Evolutionary conservation across 371 early-diverging fungal species (phyloP), one percentile per base, ranked within the genome.

Genomic region (Saksenaea vasiformis): DNA sequence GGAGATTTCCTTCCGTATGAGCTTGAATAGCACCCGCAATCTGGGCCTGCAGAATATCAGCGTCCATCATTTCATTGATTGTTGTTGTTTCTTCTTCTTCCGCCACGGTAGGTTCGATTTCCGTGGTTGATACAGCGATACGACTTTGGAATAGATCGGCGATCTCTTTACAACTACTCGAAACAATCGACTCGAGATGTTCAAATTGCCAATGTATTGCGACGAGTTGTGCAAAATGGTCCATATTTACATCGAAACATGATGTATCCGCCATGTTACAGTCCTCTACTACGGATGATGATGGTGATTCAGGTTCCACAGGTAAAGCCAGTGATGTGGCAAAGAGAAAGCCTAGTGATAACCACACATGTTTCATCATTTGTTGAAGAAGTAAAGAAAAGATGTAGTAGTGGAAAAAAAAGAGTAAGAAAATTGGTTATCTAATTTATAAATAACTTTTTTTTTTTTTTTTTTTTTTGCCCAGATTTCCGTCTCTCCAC

Each of bases 181-280:
- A 58, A n/a, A 66, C 61, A 26, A 79, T 74, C 5, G 72, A 56
- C 28, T 79, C 79, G 14, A 79, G 51, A 62, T 79, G 79, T 43
- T 79, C 79, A 61, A 71, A 79, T 28, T 76, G 74, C 76, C 76
- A 76, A 31, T 79, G 79, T 11, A 76, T 76, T 2, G 79, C 64
- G 37, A 79, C 19, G 10, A 74, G 71, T 35, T 79, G 74, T n/a
- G 74, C 70, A 64, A 79, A 68, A 13, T 66, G 74, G 41, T 79
- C 79, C 8, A 73, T 53, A 28, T 68, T 61, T 22, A 72, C 65
- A 41, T 41, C 57, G 19, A 41, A 62, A n/a, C 54, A n/a, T 7
- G 59, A n/a, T 7, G 59, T 3, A 8, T 56, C 38, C 26, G 53
- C 22, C 28, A 39, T 54, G 31, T 24, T 28, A 44, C 60, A 56